These are phyloP conservation scores for Leptodermis oblonga DNA, from an alignment of 257 asterid genomes.

Conservation along the genomic window DNA sequence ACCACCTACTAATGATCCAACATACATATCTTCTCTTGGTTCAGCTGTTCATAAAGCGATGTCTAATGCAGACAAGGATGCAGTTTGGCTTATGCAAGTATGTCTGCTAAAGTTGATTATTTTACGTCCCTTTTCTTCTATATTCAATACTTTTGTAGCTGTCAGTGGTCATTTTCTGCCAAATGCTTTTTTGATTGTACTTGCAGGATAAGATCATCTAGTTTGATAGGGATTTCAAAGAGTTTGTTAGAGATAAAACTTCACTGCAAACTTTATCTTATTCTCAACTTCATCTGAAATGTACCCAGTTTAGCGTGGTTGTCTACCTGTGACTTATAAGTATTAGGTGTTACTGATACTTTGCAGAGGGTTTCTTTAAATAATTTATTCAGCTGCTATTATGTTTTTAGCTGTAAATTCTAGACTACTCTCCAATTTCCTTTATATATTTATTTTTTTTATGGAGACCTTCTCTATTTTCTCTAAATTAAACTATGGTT, in stretches of 20 bases:
- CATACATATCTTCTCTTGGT: slow-evolving; percentile 81
- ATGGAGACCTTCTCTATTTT: neutral
- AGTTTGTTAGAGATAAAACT: neutral
- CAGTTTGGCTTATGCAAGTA: slow-evolving; percentile 99
- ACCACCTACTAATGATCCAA: slow-evolving; percentile 86
- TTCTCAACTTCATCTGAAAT: neutral
- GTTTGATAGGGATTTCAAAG: neutral
- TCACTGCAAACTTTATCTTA: neutral
- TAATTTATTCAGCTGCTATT: neutral
- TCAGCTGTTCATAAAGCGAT: slow-evolving; percentile 85
- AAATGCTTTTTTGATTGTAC: neutral
- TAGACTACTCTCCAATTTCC: neutral
- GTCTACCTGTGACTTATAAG: neutral
- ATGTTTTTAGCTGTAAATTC: neutral
- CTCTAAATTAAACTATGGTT: neutral
- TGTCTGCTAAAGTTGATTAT: slow-evolving; percentile 7
- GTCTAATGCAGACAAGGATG: slow-evolving; percentile 76
- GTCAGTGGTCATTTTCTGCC: neutral
- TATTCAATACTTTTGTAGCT: neutral
- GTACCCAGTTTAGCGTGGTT: neutral
- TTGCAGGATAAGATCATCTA: neutral
- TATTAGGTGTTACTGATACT: neutral
- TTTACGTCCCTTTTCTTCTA: neutral
- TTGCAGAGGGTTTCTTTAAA: neutral
- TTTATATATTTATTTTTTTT: neutral